A percentile compares a stretch with the other conserved stretches of the same genome.
Evolutionary conservation across 768 basidiomycete genomes (phyloP).

Genomic region (Suillus alpinus): DNA sequence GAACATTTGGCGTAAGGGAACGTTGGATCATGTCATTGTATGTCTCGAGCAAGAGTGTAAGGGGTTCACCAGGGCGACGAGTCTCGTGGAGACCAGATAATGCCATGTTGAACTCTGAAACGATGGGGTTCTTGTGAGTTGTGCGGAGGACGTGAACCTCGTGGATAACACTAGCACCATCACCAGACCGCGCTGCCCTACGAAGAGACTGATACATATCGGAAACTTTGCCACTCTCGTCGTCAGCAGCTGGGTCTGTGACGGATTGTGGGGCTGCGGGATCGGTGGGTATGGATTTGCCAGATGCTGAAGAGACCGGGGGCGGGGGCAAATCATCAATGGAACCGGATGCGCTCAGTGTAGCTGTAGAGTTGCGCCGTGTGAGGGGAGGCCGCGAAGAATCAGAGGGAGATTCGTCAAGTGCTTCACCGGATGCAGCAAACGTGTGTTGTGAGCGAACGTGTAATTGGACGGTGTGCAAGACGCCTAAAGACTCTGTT

Average conservation of each 20-base stretch:
- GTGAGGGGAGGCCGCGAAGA: constrained; percentile 31
- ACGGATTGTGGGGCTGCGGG: constrained; percentile 28
- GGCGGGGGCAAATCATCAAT: constrained; percentile 18
- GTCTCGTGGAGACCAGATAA: constrained; percentile 50
- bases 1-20: constrained; percentile 57
- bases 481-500: constrained; percentile 45
- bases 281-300: constrained; percentile 12
- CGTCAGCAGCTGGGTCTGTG: constrained; percentile 19
- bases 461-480: constrained; percentile 64
- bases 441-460: constrained; percentile 61
- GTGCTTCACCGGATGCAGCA: constrained; percentile 26
- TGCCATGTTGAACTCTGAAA: constrained; percentile 61
- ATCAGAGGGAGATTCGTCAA: constrained; percentile 15
- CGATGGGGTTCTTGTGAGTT: constrained; percentile 29
- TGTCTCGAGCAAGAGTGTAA: constrained; percentile 55
- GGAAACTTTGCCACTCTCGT: constrained; percentile 6
- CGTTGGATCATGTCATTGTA: constrained; percentile 71
- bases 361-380: constrained; percentile 51
- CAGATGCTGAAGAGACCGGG: constrained; percentile 11
- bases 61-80: constrained; percentile 49
- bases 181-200: constrained; percentile 24
- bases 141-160: constrained; percentile 15
- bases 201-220: constrained; percentile 18
- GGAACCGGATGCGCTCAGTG: constrained; percentile 22
- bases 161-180: constrained; percentile 31